These are phyloP conservation scores for Lotus japonicus DNA, from an alignment of 306 rosid genomes.

Conservation along the genomic window DNA sequence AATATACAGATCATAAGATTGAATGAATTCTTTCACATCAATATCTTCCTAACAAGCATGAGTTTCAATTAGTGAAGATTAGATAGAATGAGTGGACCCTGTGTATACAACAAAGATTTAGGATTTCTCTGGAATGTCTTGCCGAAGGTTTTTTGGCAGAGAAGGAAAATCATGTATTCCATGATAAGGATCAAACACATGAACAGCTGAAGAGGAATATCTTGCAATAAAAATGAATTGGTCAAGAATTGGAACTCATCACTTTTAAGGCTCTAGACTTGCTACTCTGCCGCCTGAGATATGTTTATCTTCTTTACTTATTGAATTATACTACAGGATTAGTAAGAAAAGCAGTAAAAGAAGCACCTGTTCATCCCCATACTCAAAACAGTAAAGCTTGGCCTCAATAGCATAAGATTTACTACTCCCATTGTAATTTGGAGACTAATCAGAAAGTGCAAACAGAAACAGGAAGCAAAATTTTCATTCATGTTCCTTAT, in stretches of 20 bases:
- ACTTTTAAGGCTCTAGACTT: no score
- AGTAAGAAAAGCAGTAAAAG: not conserved
- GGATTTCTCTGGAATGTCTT: not conserved
- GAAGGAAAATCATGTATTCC: not conserved
- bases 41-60: not conserved
- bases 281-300: no score
- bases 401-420: not conserved
- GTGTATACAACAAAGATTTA: not conserved
- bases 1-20: not conserved
- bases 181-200: not conserved
- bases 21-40: not conserved
- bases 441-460: not conserved
- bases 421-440: not conserved
- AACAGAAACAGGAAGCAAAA: not conserved
- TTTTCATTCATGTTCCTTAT: no score
- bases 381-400: not conserved
- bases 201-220: not conserved
- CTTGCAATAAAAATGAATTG: no score
- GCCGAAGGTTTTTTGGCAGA: not conserved
- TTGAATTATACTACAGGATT: no score
- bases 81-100: not conserved
- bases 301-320: no score
- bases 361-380: no score
- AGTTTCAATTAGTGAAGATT: not conserved
- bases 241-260: no score